Conservation (phyloP, 768 basidiomycete genomes). For the Panellus pusillus region DNA sequence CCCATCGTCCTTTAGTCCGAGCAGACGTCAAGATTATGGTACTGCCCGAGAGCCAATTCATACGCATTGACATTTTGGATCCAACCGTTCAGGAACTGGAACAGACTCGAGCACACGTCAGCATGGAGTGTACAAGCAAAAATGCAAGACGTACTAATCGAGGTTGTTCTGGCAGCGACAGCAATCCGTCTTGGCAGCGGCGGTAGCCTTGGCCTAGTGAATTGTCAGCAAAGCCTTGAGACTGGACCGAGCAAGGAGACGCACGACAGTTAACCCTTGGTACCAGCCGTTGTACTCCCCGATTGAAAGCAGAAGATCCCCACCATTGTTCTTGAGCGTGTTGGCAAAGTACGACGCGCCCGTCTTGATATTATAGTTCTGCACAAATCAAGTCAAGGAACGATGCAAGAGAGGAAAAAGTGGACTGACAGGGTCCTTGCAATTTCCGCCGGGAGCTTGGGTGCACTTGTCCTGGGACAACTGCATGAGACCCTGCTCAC, state of each 20-base stretch:
- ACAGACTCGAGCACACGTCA: conserved; percentile 43
- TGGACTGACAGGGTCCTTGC: conserved; percentile 43
- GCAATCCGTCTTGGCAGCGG: conserved; percentile 52
- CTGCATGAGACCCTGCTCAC: conserved; percentile 89
- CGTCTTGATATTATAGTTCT: conserved; percentile 74
- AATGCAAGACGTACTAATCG: conserved; percentile 64
- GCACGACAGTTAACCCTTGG: conserved; percentile 56
- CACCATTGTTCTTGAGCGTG: conserved; percentile 47
- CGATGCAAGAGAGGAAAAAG: conserved; percentile 1
- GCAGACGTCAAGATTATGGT: conserved; percentile 62
- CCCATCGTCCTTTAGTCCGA: not conserved
- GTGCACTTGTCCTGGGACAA: conserved; percentile 76
- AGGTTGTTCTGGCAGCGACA: conserved; percentile 81
- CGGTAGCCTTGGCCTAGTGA: conserved; percentile 52
- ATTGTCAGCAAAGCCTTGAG: not conserved
- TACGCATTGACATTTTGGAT: conserved; percentile 58
- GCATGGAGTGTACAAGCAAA: not conserved
- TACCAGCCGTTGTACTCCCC: conserved; percentile 82
- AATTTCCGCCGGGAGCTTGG: conserved; percentile 50
- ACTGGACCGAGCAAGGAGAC: conserved; percentile 12
- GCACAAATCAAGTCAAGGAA: not conserved
- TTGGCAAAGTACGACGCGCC: conserved; percentile 61
- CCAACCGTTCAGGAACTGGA: conserved; percentile 77
- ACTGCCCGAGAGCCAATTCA: conserved; percentile 47
- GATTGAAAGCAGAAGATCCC: conserved; percentile 56